These are phyloP conservation scores for Kwoniella sp. DNA, from an alignment of 768 basidiomycete species.

Conservation along the genomic window DNA sequence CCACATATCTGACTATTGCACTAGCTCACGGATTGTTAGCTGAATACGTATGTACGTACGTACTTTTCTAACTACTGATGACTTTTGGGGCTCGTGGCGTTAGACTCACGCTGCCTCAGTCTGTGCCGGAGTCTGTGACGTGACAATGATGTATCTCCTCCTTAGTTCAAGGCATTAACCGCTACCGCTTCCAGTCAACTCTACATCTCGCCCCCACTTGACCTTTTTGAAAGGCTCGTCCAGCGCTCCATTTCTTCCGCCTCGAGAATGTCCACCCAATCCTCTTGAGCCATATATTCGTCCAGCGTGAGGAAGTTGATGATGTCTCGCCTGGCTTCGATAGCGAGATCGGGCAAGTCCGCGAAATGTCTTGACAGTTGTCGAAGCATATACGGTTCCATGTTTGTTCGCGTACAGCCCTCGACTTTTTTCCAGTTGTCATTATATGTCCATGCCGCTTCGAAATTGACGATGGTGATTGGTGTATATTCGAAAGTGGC, in stretches of 20 bases:
- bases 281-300: not conserved
- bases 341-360: not conserved
- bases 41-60: too few relatives aligned
- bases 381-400: not conserved
- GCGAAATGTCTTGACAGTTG: not conserved
- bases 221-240: not conserved
- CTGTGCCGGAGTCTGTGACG: too few relatives aligned
- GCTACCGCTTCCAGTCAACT: not conserved
- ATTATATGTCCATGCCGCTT: not conserved
- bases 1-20: too few relatives aligned
- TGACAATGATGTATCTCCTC: too few relatives aligned
- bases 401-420: not conserved
- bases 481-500: not conserved
- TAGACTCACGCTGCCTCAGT: too few relatives aligned
- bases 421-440: not conserved
- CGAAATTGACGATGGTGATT: not conserved
- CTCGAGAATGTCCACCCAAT: not conserved
- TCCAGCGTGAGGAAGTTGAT: not conserved
- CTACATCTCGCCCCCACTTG: not conserved
- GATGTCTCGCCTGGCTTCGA: not conserved
- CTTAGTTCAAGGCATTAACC: too few relatives aligned
- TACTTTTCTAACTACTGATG: too few relatives aligned
- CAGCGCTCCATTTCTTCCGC: not conserved
- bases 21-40: too few relatives aligned
- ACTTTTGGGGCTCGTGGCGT: too few relatives aligned